Conservation (phyloP, 768 basidiomycete genomes). For the Russula brevipes region DNA sequence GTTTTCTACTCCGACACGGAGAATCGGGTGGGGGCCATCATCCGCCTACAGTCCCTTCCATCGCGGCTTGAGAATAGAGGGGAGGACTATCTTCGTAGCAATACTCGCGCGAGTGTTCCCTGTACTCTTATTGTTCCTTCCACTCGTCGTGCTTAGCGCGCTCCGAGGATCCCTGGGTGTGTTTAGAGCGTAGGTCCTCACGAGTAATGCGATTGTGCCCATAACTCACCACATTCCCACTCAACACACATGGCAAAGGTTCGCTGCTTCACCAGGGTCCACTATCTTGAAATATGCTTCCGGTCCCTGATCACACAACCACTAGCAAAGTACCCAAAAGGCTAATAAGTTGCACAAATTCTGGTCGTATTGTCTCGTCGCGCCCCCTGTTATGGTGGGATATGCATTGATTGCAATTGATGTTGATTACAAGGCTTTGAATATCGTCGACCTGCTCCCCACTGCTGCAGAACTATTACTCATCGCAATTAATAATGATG, state of each 20-base stretch:
- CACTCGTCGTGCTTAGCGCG: slow-evolving; percentile 61
- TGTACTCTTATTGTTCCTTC: slow-evolving; percentile 72
- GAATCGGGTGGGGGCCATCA: slow-evolving; percentile 8
- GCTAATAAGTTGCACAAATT: slow-evolving; percentile 88
- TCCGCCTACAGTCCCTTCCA: slow-evolving; percentile 40
- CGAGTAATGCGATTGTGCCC: slow-evolving; percentile 8
- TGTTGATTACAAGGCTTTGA: slow-evolving; percentile 53
- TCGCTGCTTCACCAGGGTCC: background rate
- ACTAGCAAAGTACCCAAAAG: slow-evolving; percentile 87
- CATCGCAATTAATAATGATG: background rate
- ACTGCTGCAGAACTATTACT: too few relatives aligned
- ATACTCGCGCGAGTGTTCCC: slow-evolving; percentile 82
- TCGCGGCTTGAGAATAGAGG: slow-evolving; percentile 39
- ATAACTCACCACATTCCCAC: background rate
- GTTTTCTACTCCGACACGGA: slow-evolving; percentile 53
- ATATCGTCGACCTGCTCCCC: background rate
- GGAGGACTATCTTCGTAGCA: slow-evolving; percentile 79
- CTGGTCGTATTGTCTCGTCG: slow-evolving; percentile 85
- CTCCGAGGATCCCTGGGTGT: slow-evolving; percentile 53
- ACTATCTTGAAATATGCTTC: slow-evolving; percentile 26
- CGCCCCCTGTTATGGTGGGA: slow-evolving; percentile 74
- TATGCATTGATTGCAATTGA: slow-evolving; percentile 74
- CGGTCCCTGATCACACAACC: slow-evolving; percentile 58
- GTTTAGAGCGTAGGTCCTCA: slow-evolving; percentile 68
- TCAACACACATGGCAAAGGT: slow-evolving; percentile 43